Evolutionary conservation across 352 stramenopile genomes (phyloP), one percentile per base, ranked within the genome.

Genomic region (Pythium oligandrum): DNA sequence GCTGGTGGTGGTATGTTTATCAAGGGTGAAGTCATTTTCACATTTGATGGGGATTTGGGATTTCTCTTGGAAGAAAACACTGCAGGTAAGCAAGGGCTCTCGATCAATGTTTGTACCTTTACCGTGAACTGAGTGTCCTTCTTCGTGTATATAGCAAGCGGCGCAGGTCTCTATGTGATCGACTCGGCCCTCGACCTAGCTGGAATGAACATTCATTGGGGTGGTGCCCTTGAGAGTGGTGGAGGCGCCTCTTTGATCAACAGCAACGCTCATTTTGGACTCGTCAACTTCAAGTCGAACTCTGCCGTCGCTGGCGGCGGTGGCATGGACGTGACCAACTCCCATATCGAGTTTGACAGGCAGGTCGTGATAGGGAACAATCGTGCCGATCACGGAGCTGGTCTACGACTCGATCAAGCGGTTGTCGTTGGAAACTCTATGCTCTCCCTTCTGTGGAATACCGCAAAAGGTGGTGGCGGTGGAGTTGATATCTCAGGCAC

Each of bases 1-100:
- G 37, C 38, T 26, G 71, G 71, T 6, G 71, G 71, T 42, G 71
- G 65, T 1, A 47, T 81, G 1, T 68, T 55, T 49, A n/a, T 66
- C 8, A 31, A 47, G 11, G 50, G 56, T n/a, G 48, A 43, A 30
- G 32, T 71, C 10, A 68, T 36, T 39, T 31, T 53, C 5, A 43
- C 30, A 3, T 57, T 58, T 9, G 17, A 26, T 26, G 17, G 17
- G 17, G 17, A 26, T 26, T 26, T 26, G 17, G 17, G 17, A 26
- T 26, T 26, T 26, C 17, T 26, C 17, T 48, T 53, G 4, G 17
- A 32, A 35, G 37, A 17, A 5, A 66, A 61, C 44, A 43, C 31
- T 39, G 59, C 59, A 30, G 53, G 59, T 66, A 53, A n/a, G 58
- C 40, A 53, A 47, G 42, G 6, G 30, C 26, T 9, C 36, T 44